Evolutionary conservation across 2,329 filamentous ascomycete genomes (phyloP), one percentile per base, ranked within the genome.

Genomic region (Cercospora sp.): DNA sequence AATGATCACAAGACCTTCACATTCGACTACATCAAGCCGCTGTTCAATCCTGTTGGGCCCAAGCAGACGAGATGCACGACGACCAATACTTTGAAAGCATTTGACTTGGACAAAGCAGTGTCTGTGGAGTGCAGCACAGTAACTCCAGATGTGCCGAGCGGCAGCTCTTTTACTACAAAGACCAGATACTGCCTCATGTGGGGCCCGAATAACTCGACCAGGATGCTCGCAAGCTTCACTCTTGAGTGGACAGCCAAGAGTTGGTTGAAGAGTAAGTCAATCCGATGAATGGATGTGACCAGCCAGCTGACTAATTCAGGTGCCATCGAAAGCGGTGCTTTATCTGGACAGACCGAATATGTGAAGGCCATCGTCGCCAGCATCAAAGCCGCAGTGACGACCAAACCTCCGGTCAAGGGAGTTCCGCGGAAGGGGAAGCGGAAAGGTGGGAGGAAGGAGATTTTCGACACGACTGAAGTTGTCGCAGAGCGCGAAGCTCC

Each of bases 181-280:
- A 99, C 95, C 3, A 92, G 91, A 74, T 99, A 98, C 77, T 97
- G 96, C 76, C 85, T 99, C 24, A 92, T 92, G 62, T 99, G 95
- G 95, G 93, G 90, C 3, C 89, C 95, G 61, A 90, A 89, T 70
- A 97, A 97, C 75, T 84, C 88, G 45, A 99, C 96, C 1, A 87
- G 93, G 30, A 82, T 99, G 32, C 88, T 95, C 70, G 90, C 94
- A 82, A 97, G 90, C 73, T 97, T 93, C 79, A 90, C 89, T 2
- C 91, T 97, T 53, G 96, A 99, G 77, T 99, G 96, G 96, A 90
- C 90, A 3, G 94, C 94, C 74, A 99, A 98, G 85, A 97, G 94
- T 82, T 99, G 95, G 95, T 83, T 99, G 57, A 97, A 95, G 83
- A 92, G 94, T 96, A 83, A 78, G 84, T 65, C 18, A 55, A 28